Base-by-base conservation (phyloP, 306 rosid genomes). In the Lathyrus tuberosus region DNA sequence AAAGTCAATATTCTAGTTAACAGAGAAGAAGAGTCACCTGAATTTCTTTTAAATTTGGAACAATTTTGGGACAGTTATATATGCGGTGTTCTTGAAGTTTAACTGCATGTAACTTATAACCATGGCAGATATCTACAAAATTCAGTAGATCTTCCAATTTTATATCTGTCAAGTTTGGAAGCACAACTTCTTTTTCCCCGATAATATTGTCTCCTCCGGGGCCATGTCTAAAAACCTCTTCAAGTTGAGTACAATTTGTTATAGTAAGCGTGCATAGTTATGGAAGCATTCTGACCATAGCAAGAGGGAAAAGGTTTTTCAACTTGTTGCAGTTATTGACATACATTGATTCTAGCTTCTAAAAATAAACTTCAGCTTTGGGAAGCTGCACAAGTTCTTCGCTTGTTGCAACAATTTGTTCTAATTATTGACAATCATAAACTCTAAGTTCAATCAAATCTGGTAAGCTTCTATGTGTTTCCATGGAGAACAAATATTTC, bases 231-330 rank as follows among this genome's bases (percentile, higher is more conserved):
- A 62, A 60, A 18, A 40, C 18, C 47, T 35, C 66, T 37, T 37
- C 31, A 10, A 20, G 30, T 61, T 37, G n/a, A 35, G 14, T 17
- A 37, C 31, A 12, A 2, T 8, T 16, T 15, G n/a, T 15, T 61
- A 61, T 61, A 1, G 2, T 0, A 37, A 37, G 47, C 2, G 4
- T 9, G 7, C 47, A 9, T n/a, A 35, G 17, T 30, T 30, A 20
- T 57, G 63, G 63, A 57, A 57, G 41, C 62, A 60, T 15, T 60
- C 24, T 33, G 35, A 58, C 64, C 60, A 28, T 58, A 13, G 11
- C 10, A 58, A 58, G 2, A n/a, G 20, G n/a, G n/a, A n/a, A n/a
- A n/a, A n/a, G n/a, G n/a, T n/a, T n/a, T n/a, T n/a, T n/a, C n/a
- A n/a, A n/a, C 31, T 4, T 53, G 60, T 22, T 22, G 60, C 60